Base-by-base conservation (phyloP, 2,329 filamentous ascomycete genomes). In the Cladosporium austrohemisphaericum region DNA sequence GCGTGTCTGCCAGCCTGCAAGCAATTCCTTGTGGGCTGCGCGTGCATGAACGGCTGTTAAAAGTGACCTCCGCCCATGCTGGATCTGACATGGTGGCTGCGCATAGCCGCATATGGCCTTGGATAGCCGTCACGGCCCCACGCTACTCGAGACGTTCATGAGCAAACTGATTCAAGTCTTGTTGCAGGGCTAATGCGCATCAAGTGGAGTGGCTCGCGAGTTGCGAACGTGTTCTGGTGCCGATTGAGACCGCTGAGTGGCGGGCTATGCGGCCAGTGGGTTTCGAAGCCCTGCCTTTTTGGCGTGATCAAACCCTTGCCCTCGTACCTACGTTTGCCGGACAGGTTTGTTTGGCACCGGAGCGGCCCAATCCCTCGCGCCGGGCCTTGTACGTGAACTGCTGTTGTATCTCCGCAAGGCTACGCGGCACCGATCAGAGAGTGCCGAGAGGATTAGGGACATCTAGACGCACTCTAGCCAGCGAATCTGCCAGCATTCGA, bases 311-410 rank as follows among this genome's bases (percentile, higher is more conserved):
- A 22, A 44, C 18, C 32, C 32, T 9, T 29, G 32, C 33, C 10
- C 44, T 13, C 31, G n/a, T 29, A 33, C 41, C 13, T n/a, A n/a
- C n/a, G n/a, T n/a, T n/a, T 16, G 16, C 41, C 29, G 29, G 20
- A 19, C 29, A 14, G 14, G 9, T 18, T n/a, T 47, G 44, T 47
- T 38, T 47, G 33, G 44, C 44, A 37, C 33, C 47, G 29, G 47
- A 18, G 47, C 47, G 47, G 47, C 47, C 47, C 47, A 50, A 50
- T 43, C 37, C 46, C 22, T 50, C 47, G 47, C 14, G 47, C 47
- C 47, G 47, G 47, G 36, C 47, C 47, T 36, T 50, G 29, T 22
- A 28, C 22, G 38, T 41, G 19, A 35, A 41, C 35, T 22, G 36
- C 28, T 33, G 25, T 49, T 49, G 45, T 36, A 49, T 49, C 35